phyloP scores from a whole-genome alignment of 345 rosid genomes.

The Pelargonium nanum region DNA sequence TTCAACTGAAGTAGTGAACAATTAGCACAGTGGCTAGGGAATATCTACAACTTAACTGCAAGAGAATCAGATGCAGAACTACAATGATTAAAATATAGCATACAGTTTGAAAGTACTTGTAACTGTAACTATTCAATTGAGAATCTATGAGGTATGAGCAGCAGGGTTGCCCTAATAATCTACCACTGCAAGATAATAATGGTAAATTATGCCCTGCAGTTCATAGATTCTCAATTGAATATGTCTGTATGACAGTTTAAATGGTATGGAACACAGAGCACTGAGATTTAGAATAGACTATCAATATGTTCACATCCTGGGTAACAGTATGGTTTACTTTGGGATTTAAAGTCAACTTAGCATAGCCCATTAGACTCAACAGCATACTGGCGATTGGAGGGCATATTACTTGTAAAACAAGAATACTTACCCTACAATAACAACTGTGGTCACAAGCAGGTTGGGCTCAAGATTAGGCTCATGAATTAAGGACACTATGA shows the following conservation, averaged over 20 bases:
- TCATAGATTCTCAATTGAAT: no score
- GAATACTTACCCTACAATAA: conserved; percentile 50
- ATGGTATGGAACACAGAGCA: background rate
- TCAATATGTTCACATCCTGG: background rate
- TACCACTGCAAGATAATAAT: no score
- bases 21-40: background rate
- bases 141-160: background rate
- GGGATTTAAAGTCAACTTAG: no score
- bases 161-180: no score
- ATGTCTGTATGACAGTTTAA: background rate
- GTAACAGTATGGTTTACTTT: background rate
- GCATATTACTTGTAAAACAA: conserved; percentile 8
- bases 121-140: background rate
- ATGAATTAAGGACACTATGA: conserved; percentile 39
- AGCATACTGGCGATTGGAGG: background rate
- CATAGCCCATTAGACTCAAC: background rate
- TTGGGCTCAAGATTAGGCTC: conserved; percentile 61
- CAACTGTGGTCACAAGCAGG: conserved; percentile 51
- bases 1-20: no score
- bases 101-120: background rate
- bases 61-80: background rate
- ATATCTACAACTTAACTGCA: background rate
- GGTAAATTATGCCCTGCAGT: no score
- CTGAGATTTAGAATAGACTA: background rate
- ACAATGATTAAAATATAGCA: background rate